These are phyloP conservation scores for Moniliophthora roreri DNA, from an alignment of 1,284 basidiomycete species.

Conservation along the genomic window DNA sequence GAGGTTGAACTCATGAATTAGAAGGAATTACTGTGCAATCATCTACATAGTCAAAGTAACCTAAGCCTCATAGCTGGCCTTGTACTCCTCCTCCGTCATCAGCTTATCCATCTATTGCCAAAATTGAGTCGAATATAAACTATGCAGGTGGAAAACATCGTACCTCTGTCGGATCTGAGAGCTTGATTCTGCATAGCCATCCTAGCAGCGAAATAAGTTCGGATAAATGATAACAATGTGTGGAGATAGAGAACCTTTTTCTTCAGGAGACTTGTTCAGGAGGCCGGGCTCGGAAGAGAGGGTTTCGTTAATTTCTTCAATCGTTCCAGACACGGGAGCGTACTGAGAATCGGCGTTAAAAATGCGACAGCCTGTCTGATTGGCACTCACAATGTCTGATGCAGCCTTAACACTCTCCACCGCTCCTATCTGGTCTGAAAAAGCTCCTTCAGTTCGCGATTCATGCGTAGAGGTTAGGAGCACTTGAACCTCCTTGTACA, in stretches of 20 bases:
- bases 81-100: slow-evolving; percentile 80
- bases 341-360: slow-evolving; percentile 50
- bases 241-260: slow-evolving; percentile 60
- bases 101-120: slow-evolving; percentile 67
- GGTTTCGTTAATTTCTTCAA: slow-evolving; percentile 79
- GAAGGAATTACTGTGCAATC: no score
- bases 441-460: neutral
- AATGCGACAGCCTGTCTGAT: slow-evolving; percentile 10
- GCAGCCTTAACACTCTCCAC: slow-evolving; percentile 99
- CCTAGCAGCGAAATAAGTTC: slow-evolving; percentile 46
- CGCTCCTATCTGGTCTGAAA: slow-evolving; percentile 86
- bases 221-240: neutral
- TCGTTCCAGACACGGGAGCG: slow-evolving; percentile 86
- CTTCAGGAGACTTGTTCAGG: slow-evolving; percentile 89
- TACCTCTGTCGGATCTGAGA: slow-evolving; percentile 78
- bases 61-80: slow-evolving; percentile 62
- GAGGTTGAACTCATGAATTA: no score
- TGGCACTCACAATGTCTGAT: slow-evolving; percentile 80
- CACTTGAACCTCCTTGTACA: slow-evolving; percentile 67
- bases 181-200: slow-evolving; percentile 94
- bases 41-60: no score
- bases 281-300: slow-evolving; percentile 76
- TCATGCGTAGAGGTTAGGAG: slow-evolving; percentile 4
- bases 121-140: neutral
- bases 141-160: slow-evolving; percentile 13